These are phyloP conservation scores for Epichloe gansuensis DNA, from an alignment of 2,329 filamentous ascomycete species.

Conservation along the genomic window DNA sequence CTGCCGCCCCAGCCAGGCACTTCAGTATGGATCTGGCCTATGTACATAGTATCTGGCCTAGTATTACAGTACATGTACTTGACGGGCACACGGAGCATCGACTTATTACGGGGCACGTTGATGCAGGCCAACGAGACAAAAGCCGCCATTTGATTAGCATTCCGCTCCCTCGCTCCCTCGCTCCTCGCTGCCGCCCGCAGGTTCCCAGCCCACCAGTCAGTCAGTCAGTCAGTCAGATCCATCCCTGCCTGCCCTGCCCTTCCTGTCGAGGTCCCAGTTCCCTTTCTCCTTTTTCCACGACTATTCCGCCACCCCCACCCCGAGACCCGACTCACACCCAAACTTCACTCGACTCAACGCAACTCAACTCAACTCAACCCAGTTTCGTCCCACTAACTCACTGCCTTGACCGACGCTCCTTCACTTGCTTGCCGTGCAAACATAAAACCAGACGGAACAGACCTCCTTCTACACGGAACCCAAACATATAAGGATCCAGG, in stretches of 20 bases:
- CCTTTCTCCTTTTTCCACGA: not conserved
- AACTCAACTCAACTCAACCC: not conserved
- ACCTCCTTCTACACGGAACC: not conserved
- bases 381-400: not conserved
- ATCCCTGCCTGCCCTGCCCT: not conserved
- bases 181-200: not conserved
- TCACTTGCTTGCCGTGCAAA: not conserved
- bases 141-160: constrained; percentile 10
- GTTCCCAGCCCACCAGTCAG: not conserved
- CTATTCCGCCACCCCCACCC: not conserved
- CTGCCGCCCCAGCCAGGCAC: too few species aligned
- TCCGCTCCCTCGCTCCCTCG: constrained; percentile 5
- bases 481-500: not conserved
- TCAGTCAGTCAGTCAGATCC: not conserved
- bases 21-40: too few species aligned
- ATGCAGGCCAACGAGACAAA: constrained; percentile 3
- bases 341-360: not conserved
- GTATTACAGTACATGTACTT: too few species aligned
- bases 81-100: too few species aligned
- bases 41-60: too few species aligned
- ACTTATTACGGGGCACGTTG: too few species aligned
- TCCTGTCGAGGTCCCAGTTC: not conserved
- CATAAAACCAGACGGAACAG: not conserved
- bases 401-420: not conserved
- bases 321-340: too few species aligned